phyloP scores from a whole-genome alignment of 2,329 filamentous ascomycete species.

The Fusarium metavorans region DNA sequence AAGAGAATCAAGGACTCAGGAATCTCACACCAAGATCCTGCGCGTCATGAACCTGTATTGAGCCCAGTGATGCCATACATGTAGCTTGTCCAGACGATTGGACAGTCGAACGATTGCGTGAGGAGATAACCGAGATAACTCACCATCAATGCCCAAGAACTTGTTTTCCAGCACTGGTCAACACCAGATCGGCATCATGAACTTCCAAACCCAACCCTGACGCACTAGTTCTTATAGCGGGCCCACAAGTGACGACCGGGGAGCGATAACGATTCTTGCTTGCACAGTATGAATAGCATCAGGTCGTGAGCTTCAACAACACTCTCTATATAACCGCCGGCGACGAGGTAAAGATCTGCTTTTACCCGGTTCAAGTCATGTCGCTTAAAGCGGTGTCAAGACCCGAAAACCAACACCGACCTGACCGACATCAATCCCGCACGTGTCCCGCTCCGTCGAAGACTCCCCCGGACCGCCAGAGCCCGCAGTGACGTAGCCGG shows the following conservation, averaged over 20 bases:
- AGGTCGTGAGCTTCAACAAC: background rate
- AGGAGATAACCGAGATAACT: constrained; percentile 20
- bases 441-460: background rate
- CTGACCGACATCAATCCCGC: background rate
- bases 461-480: background rate
- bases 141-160: constrained; percentile 2
- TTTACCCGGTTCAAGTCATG: background rate
- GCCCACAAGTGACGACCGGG: background rate
- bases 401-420: background rate
- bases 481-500: constrained; percentile 36
- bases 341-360: background rate
- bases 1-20: background rate
- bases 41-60: background rate
- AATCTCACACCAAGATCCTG: background rate
- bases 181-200: constrained; percentile 33
- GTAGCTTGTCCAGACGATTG: background rate
- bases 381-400: background rate
- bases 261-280: background rate
- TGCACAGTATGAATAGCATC: background rate
- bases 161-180: constrained; percentile 26
- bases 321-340: background rate
- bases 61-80: background rate
- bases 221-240: constrained; percentile 13
- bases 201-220: constrained; percentile 20
- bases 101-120: constrained; percentile 7